Conservation (phyloP, 2,329 filamentous ascomycete species). For the Botrytis squamosa region DNA sequence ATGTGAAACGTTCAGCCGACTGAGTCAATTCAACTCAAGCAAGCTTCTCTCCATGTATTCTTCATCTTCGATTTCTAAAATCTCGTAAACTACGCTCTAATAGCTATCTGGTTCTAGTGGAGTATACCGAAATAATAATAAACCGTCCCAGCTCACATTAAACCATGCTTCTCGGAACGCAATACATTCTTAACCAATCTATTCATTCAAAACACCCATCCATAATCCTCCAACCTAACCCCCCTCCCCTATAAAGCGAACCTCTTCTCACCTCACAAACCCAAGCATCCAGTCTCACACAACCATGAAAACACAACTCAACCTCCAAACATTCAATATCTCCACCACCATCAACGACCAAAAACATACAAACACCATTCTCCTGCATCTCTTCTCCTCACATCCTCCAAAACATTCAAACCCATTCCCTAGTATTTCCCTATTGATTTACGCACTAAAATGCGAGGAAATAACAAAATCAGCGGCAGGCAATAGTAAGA, state of each 20-base stretch:
- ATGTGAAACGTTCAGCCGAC: no score
- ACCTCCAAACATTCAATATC: background rate
- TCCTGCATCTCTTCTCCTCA: background rate
- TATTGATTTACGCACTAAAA: background rate
- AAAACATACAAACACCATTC: background rate
- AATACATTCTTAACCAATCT: background rate
- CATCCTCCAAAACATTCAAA: background rate
- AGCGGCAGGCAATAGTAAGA: background rate
- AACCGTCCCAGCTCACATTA: accelerated
- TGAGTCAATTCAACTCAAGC: background rate
- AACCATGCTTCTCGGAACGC: no score
- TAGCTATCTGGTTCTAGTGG: background rate
- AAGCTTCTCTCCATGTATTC: background rate
- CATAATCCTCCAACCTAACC: background rate
- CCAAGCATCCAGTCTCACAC: background rate
- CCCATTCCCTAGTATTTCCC: background rate
- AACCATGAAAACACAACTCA: background rate
- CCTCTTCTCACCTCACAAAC: background rate
- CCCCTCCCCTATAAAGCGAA: background rate
- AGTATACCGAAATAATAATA: background rate
- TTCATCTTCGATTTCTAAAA: background rate
- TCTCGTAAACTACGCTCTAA: background rate
- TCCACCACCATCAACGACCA: background rate
- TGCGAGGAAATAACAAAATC: background rate
- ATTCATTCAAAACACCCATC: background rate